Conservation (phyloP, 495 filamentous ascomycete species). For the Hapsidospora chrysogenum region DNA sequence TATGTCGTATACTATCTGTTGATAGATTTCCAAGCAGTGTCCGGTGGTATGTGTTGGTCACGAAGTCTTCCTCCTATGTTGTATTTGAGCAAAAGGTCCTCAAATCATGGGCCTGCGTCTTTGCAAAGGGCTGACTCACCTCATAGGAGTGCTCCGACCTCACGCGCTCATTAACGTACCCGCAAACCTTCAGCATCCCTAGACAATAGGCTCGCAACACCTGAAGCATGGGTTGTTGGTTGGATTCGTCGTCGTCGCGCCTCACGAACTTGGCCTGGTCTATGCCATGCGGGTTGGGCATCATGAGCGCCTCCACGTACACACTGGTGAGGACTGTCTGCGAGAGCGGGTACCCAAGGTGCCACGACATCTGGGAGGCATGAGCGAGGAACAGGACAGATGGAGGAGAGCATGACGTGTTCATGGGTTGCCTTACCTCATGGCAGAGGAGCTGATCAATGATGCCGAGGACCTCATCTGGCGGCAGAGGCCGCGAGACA, state of each 20-base stretch:
- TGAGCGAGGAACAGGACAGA: too few relatives aligned
- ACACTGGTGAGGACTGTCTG: slow-evolving; percentile 91
- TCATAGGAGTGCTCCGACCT: slow-evolving; percentile 73
- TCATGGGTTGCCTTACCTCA: slow-evolving; percentile 61
- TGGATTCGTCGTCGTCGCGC: slow-evolving; percentile 8
- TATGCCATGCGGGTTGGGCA: slow-evolving; percentile 46
- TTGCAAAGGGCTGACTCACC: slow-evolving; percentile 34
- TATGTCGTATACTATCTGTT: slow-evolving; percentile 32
- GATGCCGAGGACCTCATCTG: slow-evolving; percentile 74
- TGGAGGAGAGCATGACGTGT: too few relatives aligned
- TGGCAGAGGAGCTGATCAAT: slow-evolving; percentile 87
- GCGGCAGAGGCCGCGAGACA: slow-evolving; percentile 45
- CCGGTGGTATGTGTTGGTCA: slow-evolving; percentile 74
- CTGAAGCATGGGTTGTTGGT: slow-evolving; percentile 35
- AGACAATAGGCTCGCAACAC: slow-evolving; percentile 78
- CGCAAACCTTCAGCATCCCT: slow-evolving; percentile 67
- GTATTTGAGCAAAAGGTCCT: not conserved
- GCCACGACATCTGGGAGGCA: slow-evolving; percentile 88
- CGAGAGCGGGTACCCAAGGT: slow-evolving; percentile 82
- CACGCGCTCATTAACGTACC: slow-evolving; percentile 58
- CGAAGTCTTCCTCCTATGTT: slow-evolving; percentile 82
- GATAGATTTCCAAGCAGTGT: slow-evolving; percentile 51
- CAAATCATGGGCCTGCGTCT: slow-evolving; percentile 10
- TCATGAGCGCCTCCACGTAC: slow-evolving; percentile 74
- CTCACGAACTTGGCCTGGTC: slow-evolving; percentile 52